Conservation (phyloP, 169 alveolate species). For the Plasmodium chabaudi region DNA sequence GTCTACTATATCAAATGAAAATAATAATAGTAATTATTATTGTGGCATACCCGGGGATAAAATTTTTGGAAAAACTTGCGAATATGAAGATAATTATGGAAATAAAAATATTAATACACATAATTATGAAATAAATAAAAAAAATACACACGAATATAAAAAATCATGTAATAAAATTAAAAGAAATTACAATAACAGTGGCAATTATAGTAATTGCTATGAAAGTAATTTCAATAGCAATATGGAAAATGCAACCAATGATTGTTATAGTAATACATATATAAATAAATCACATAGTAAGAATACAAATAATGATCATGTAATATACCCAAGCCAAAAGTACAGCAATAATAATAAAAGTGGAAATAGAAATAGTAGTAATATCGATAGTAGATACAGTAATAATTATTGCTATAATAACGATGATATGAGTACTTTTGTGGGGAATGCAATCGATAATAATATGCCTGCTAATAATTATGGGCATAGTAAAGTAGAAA, state of each 20-base stretch:
- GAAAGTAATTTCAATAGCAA: constrained; percentile 8
- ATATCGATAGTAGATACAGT: not conserved
- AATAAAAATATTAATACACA: constrained; percentile 3
- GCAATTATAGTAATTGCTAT: not conserved
- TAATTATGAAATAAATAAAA: constrained; percentile 16
- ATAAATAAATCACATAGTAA: constrained; percentile 7
- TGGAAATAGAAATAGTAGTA: not conserved
- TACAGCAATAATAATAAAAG: not conserved
- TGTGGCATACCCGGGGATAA: not conserved
- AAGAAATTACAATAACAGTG: constrained; percentile 14
- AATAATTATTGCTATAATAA: constrained; percentile 12
- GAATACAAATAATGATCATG: constrained; percentile 6
- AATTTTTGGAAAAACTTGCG: constrained; percentile 5
- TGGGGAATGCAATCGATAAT: not conserved
- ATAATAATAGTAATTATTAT: constrained; percentile 6
- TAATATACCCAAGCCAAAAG: not conserved
- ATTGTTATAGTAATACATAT: constrained; percentile 1
- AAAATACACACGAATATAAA: constrained; percentile 38
- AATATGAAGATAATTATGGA: constrained; percentile 16
- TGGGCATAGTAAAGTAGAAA: not conserved
- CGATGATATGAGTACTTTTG: not conserved
- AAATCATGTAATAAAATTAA: constrained; percentile 20
- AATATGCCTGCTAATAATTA: not conserved
- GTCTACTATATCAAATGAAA: constrained; percentile 18
- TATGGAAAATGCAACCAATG: constrained; percentile 12